Conservation (phyloP, 352 stramenopile genomes). For the Aphanomyces stellatus region DNA sequence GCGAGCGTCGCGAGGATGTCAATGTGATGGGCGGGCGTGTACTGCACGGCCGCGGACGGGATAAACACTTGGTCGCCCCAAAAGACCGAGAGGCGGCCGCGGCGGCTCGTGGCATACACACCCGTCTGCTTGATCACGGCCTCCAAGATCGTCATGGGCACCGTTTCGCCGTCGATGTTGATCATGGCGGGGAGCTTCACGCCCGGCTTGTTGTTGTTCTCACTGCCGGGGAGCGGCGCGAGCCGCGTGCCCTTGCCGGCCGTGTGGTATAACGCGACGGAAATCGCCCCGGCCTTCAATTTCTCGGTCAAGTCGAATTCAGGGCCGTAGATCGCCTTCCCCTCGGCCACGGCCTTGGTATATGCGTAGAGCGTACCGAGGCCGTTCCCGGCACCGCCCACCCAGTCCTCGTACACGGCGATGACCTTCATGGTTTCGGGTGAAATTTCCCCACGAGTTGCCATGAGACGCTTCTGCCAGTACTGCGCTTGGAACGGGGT, state of each 20-base stretch:
- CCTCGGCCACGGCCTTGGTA: conserved; percentile 87
- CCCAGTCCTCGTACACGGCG: conserved; percentile 95
- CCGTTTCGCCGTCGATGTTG: conserved; percentile 71
- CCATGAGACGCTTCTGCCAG: conserved; percentile 94
- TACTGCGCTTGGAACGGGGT: conserved; percentile 94
- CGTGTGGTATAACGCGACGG: conserved; percentile 95
- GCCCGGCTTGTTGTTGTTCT: conserved; percentile 99
- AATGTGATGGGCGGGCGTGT: conserved; percentile 92
- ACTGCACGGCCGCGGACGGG: conserved; percentile 87
- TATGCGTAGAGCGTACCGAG: conserved; percentile 95
- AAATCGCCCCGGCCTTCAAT: conserved; percentile 72
- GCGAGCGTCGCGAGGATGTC: conserved; percentile 96
- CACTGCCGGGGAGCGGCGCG: conserved; percentile 91
- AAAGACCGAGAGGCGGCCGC: conserved; percentile 94
- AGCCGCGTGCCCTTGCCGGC: conserved; percentile 96
- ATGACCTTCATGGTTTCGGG: conserved; percentile 88
- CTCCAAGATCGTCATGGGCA: conserved; percentile 96
- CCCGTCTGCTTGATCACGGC: conserved; percentile 97
- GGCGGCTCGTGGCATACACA: conserved; percentile 92
- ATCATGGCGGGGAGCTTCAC: conserved; percentile 96
- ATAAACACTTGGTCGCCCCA: conserved; percentile 99
- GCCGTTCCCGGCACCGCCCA: conserved; percentile 93
- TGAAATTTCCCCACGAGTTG: conserved; percentile 70
- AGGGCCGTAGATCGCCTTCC: conserved; percentile 67
- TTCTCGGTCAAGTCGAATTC: conserved; percentile 72